Base-by-base conservation (phyloP, 352 stramenopile genomes). In the Globisporangium radiosum region DNA sequence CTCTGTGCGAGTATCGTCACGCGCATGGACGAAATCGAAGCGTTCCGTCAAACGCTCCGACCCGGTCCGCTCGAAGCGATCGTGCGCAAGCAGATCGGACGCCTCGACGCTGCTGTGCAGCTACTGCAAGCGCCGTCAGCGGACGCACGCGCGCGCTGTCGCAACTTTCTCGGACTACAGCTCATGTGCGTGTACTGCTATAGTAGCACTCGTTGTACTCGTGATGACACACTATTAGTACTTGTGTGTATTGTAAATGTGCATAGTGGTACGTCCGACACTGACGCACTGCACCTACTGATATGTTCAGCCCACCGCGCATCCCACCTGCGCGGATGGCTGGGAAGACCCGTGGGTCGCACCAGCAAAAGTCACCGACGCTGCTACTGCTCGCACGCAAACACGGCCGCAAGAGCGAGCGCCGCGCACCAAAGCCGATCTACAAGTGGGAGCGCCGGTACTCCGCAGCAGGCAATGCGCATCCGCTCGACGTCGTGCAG, bases 391-490 rank as follows among this genome's bases (percentile, higher is more conserved):
- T 57, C 47, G 64, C 15, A 38, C 59, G 42, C 59, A 64, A 53
- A 39, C 73, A 7, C 14, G 43, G 43, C 13, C 43, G 65, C 52
- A 84, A 66, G 49, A 84, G 77, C 36, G 70, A 82, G 51, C 57
- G 73, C 14, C 72, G 69, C 17, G 43, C 68, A 1, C 64, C 67
- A 33, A 87, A 87, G 52, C 75, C 77, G 1, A 73, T 85, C 14
- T 87, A 87, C 48, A 70, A 70, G 37, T 87, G 77, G 77, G 77
- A 87, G 47, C 77, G 72, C 44, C 66, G 74, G 14, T 65, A 57
- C 14, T 17, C 14, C 43, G 39, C 7, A 13, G 39, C 39, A 5
- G 39, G 39, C 7, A 11, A 8, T 8, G 10, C 39, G 7, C 39
- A 43, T 48, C 52, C 48, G 42, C 47, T 17, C 39, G 54, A 9